phyloP scores from a whole-genome alignment of 352 stramenopile genomes.

The Phytopythium mirpurense region DNA sequence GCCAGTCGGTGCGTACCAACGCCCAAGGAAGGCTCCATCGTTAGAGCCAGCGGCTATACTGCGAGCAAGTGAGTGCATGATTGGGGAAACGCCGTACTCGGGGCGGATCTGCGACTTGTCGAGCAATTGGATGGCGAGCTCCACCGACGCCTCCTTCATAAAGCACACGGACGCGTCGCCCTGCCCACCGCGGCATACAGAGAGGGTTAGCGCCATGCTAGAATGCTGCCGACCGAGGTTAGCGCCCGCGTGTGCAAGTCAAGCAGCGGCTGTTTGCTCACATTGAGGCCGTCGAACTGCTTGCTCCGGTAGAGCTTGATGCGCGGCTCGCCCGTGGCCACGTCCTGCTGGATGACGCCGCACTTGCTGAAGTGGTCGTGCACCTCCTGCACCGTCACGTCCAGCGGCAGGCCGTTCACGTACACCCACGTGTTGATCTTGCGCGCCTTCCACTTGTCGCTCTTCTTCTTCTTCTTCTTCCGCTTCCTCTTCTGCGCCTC shows the following conservation, averaged over 20 bases:
- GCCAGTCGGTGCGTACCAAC: not conserved
- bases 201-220: not conserved
- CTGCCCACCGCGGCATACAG: constrained; percentile 12
- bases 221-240: not conserved
- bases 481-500: constrained; percentile 25
- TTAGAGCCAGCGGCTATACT: constrained; percentile 5
- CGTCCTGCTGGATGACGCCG: constrained; percentile 93
- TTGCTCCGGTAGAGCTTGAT: constrained; percentile 96
- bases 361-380: constrained; percentile 92
- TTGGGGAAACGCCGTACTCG: constrained; percentile 66
- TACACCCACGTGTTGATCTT: constrained; percentile 95
- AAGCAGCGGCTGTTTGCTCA: constrained; percentile 11
- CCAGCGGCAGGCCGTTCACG: constrained; percentile 91
- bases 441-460: constrained; percentile 71
- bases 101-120: constrained; percentile 85
- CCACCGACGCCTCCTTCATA: constrained; percentile 93
- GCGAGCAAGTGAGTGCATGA: too few relatives aligned
- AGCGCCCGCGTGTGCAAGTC: too few relatives aligned
- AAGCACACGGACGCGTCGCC: constrained; percentile 95
- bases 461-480: constrained; percentile 80
- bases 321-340: constrained; percentile 88
- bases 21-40: too few relatives aligned
- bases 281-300: constrained; percentile 84
- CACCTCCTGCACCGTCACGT: constrained; percentile 91
- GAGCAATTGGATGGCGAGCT: constrained; percentile 92